Evolutionary conservation across 306 rosid genomes (phyloP).

Genomic region (Myrica gale): DNA sequence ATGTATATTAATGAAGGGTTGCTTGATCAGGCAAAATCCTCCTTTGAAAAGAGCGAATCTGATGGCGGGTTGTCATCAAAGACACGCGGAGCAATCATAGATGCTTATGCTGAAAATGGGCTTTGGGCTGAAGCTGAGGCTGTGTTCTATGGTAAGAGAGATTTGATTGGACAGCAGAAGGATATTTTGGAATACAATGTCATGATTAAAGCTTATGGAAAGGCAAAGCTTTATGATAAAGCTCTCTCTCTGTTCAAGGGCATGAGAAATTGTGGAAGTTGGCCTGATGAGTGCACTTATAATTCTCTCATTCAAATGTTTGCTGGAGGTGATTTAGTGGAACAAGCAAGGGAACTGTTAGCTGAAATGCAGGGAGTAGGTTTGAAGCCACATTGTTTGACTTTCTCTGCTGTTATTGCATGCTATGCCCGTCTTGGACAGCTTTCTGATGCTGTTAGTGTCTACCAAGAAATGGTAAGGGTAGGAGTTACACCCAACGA

Average conservation of each 20-base stretch:
- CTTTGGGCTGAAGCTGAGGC: slow-evolving; percentile 76
- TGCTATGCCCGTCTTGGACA: slow-evolving; percentile 69
- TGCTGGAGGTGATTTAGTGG: slow-evolving; percentile 65
- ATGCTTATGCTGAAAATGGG: slow-evolving; percentile 81
- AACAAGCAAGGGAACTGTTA: slow-evolving; percentile 60
- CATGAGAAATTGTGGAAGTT: slow-evolving; percentile 75
- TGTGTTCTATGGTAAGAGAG: slow-evolving; percentile 54
- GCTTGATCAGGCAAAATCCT: slow-evolving; percentile 50
- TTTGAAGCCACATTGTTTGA: slow-evolving; percentile 56
- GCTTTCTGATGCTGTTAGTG: slow-evolving; percentile 61
- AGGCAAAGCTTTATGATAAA: slow-evolving; percentile 62
- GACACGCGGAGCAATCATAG: slow-evolving; percentile 60
- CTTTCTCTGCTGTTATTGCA: slow-evolving; percentile 77
- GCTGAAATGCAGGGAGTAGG: slow-evolving; percentile 72
- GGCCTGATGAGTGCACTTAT: slow-evolving; percentile 78
- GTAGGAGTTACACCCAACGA: slow-evolving; percentile 66
- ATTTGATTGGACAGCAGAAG: slow-evolving; percentile 41
- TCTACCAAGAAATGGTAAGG: slow-evolving; percentile 56
- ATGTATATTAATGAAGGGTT: slow-evolving; percentile 67
- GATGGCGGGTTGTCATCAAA: slow-evolving; percentile 44
- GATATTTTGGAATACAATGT: slow-evolving; percentile 72
- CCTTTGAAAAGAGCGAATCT: slow-evolving; percentile 47
- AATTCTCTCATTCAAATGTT: slow-evolving; percentile 87
- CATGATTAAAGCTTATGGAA: slow-evolving; percentile 90
- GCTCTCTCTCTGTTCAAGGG: slow-evolving; percentile 64